Base-by-base conservation (phyloP, 345 rosid species). In the Eucalyptus viminalis region DNA sequence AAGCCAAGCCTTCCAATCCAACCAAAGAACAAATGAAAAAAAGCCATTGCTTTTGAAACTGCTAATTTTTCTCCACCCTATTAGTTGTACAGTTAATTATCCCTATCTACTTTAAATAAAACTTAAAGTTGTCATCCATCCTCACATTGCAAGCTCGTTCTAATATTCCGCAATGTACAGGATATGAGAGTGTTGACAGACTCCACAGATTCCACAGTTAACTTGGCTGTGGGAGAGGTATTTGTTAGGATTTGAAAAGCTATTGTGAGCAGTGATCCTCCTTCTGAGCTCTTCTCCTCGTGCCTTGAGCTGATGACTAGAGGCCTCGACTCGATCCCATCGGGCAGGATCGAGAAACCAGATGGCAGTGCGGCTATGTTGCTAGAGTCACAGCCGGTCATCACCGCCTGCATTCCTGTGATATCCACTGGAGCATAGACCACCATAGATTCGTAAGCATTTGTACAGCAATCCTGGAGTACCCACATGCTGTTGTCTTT, bases 291-390 rank as follows among this genome's bases (percentile, higher is more conserved):
- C 93, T 92, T 95, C 92, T 98, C 96, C 92, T 95, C 98, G 47
- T 93, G 96, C 93, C 94, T 92, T 4, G 99, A 95, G 90, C 95
- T 95, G 93, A 98, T 96, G 89, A 98, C 99, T 40, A 97, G 89
- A 56, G 98, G 97, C 87, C 99, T 92, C 8, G 99, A 95, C 90
- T 98, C 99, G 6, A 95, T 89, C 86, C 99, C 99, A 15, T 98
- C 99, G 0, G 99, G 98, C 53, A 98, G 97, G 91, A 98, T 95
- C 6, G 99, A 95, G 96, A 98, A 98, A 51, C 99, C 99, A 16
- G 96, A 98, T 31, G 99, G 99, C 87, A 98, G 92, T 87, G 96
- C 88, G 7, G 97, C 95, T 34, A 95, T 92, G 94, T 90, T 96
- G 95, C 97, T 96, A 27, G 99, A 95, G 93, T 98, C 98, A 34